Conservation (phyloP, 2,329 filamentous ascomycete species). For the Pseudocercospora musae region DNA sequence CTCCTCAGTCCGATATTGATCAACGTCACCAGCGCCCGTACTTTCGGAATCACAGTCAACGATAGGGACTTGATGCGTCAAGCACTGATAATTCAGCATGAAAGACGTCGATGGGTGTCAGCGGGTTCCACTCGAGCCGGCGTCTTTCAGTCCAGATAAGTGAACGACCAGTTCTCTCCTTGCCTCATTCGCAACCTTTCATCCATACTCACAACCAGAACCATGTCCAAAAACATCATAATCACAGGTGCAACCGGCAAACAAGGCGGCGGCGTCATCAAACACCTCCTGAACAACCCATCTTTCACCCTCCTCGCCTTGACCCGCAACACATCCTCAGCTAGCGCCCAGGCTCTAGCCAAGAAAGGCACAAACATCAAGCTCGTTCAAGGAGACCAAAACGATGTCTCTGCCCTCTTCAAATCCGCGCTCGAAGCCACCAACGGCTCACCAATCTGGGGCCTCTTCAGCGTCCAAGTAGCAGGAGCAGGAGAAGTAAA, state of each 20-base stretch:
- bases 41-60: background rate
- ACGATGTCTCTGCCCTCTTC: slow-evolving; percentile 53
- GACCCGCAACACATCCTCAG: slow-evolving; percentile 54
- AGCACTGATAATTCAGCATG: background rate
- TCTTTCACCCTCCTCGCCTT: slow-evolving; percentile 53
- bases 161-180: background rate
- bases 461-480: slow-evolving; percentile 62
- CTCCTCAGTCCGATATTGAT: background rate
- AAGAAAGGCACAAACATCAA: slow-evolving; percentile 46
- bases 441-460: slow-evolving; percentile 37
- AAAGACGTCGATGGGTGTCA: background rate
- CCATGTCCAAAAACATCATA: slow-evolving; percentile 31
- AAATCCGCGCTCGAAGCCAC: slow-evolving; percentile 19
- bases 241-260: slow-evolving; percentile 48
- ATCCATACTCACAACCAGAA: background rate
- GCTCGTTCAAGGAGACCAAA: slow-evolving; percentile 58
- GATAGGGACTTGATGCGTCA: background rate
- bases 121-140: background rate
- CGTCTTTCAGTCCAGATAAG: background rate
- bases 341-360: slow-evolving; percentile 48
- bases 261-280: slow-evolving; percentile 45
- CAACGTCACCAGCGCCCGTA: background rate
- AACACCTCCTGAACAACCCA: slow-evolving; percentile 38
- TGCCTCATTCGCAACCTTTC: background rate
- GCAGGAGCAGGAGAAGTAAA: slow-evolving; percentile 41